Conservation (phyloP, 768 basidiomycete species). For the Kwoniella sp. region DNA sequence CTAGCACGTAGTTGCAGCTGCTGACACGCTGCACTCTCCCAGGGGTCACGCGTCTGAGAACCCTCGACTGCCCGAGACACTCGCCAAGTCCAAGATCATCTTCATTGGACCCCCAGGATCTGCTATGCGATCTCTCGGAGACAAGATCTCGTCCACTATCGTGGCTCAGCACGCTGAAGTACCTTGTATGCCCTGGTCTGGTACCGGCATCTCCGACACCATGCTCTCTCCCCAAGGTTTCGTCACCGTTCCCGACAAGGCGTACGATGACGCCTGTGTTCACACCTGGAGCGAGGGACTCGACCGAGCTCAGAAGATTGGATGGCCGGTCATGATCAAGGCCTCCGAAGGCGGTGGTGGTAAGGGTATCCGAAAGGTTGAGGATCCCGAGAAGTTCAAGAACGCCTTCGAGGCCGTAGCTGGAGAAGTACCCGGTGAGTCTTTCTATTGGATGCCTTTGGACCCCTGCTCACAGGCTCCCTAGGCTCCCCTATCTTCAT, state of each 20-base stretch:
- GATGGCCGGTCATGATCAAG: conserved; percentile 99
- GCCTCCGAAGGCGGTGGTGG: conserved; percentile 98
- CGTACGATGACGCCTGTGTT: conserved; percentile 83
- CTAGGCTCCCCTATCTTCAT: conserved; percentile 95
- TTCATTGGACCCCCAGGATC: conserved; percentile 99
- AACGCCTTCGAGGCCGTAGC: conserved; percentile 89
- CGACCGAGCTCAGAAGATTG: conserved; percentile 74
- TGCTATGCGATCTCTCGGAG: conserved; percentile 97
- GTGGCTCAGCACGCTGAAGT: conserved; percentile 95
- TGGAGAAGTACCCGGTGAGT: conserved; percentile 89
- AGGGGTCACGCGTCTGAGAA: conserved; percentile 97
- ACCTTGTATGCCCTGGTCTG: conserved; percentile 99
- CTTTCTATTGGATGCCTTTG: neutral
- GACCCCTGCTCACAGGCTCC: conserved; percentile 40
- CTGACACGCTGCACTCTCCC: neutral
- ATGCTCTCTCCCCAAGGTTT: conserved; percentile 76
- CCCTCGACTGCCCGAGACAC: conserved; percentile 87
- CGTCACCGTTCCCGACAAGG: conserved; percentile 88
- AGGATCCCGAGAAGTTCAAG: conserved; percentile 78
- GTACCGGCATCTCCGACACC: conserved; percentile 86
- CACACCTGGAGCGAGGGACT: conserved; percentile 82
- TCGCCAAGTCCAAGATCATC: conserved; percentile 89
- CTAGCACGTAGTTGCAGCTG: neutral
- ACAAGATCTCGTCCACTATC: conserved; percentile 99
- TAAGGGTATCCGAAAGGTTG: conserved; percentile 96